phyloP scores from a whole-genome alignment of 228 moss, liverwort and hornwort species.

The Sphagnum fallax region DNA sequence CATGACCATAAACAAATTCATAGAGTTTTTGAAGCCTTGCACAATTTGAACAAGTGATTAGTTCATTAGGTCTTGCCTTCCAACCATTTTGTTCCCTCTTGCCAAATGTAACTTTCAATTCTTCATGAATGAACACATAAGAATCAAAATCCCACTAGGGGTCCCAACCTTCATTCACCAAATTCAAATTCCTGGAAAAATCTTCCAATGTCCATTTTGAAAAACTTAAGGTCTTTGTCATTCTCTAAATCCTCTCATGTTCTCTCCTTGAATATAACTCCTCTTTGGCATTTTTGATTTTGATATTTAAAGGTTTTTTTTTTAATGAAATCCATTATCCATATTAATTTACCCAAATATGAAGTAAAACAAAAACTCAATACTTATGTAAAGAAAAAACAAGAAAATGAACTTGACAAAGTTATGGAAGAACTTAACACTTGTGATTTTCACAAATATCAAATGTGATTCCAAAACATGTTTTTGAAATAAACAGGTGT shows the following conservation, averaged over 20 bases:
- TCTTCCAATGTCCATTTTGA: background rate
- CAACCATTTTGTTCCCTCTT: background rate
- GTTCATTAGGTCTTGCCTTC: background rate
- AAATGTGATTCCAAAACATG: no score
- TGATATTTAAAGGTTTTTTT: background rate
- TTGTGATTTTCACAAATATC: no score
- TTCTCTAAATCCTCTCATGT: background rate
- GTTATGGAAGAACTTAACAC: no score
- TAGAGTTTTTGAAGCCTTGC: background rate
- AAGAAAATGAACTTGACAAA: no score
- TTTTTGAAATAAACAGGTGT: no score
- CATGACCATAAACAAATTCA: background rate
- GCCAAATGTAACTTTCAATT: background rate
- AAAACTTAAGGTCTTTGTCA: background rate
- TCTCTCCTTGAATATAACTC: background rate
- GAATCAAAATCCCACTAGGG: background rate
- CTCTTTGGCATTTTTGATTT: background rate
- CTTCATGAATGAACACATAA: background rate
- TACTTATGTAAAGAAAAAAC: no score
- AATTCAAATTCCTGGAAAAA: background rate
- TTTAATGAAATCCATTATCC: background rate
- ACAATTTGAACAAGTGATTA: background rate
- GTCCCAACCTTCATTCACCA: background rate
- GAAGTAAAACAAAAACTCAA: no score
- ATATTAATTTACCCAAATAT: no score